Evolutionary conservation across 257 asterid species (phyloP), one percentile per base, ranked within the genome.

Genomic region (Ilex asprella): DNA sequence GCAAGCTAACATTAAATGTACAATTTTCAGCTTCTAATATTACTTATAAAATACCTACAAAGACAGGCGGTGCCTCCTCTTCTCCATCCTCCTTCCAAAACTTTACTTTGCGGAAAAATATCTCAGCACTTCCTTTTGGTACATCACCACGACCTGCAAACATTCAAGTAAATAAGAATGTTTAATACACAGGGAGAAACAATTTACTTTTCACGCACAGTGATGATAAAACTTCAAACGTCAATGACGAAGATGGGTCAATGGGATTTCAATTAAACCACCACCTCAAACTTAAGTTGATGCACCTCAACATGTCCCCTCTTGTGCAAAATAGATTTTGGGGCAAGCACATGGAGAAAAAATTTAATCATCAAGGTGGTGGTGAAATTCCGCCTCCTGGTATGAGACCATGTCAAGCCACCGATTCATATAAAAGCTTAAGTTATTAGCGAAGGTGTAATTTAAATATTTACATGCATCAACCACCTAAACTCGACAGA

Each of bases 51-150:
- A 84, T 72, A 88, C 99, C 81, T 87, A 93, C 99, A 89, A 93
- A 93, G 70, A 89, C 87, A 75, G 99, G 97, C 2, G 99, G 97
- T 51, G 99, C 99, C 82, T 93, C 99, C 81, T 84, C 99, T 73
- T 88, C 89, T 63, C 88, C 94, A 60, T 93, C 97, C 80, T 93
- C 96, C 60, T 84, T 89, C 99, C 99, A 89, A 74, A 93, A 93
- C 84, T 93, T 93, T 5, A 93, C 99, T 84, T 93, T 93, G 58
- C 99, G 97, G 83, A 93, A 93, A 75, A 93, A 93, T 49, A 84
- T 81, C 82, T 93, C 99, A 1, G 99, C 95, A 76, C 97, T 89
- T 75, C 96, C 99, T 82, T 93, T 93, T 58, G 81, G 95, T 64
- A 93, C 89, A 79, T 93, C 99, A 49, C 97, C 88, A 11, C 99